Conservation (phyloP, 2,329 filamentous ascomycete species). For the Bisporella sp. region DNA sequence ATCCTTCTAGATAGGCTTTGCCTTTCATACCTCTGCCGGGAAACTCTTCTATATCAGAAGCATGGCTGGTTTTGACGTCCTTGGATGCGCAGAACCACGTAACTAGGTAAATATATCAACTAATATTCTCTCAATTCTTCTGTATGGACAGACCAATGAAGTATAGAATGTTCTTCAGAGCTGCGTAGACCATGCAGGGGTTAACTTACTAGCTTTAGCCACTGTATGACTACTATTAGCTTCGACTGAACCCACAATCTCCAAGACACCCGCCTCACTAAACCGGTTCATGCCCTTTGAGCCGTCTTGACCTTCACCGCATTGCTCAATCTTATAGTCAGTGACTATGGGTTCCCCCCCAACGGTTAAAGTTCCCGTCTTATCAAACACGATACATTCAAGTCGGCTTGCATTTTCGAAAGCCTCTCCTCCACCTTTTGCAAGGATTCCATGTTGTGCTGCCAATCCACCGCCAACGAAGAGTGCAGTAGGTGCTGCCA, state of each 20-base stretch:
- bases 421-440: constrained; percentile 52
- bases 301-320: background rate
- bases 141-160: too few species aligned
- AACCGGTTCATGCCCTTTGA: background rate
- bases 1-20: constrained; percentile 7
- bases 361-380: constrained; percentile 51
- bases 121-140: too few species aligned
- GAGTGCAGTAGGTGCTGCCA: constrained; percentile 51
- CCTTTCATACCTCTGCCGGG: constrained; percentile 66
- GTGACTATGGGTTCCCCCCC: constrained; percentile 64
- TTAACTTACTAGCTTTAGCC: constrained; percentile 46
- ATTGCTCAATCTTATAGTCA: constrained; percentile 11
- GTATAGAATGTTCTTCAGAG: too few species aligned
- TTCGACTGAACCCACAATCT: constrained; percentile 55
- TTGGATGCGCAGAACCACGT: too few species aligned
- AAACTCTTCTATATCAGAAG: constrained; percentile 53
- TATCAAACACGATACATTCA: constrained; percentile 52
- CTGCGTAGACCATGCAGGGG: too few species aligned
- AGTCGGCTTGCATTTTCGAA: constrained; percentile 50
- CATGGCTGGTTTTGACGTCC: constrained; percentile 7
- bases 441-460: constrained; percentile 48
- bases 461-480: constrained; percentile 52
- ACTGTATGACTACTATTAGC: constrained; percentile 69
- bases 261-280: constrained; percentile 33
- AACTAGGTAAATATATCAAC: too few species aligned